Evolutionary conservation across 495 filamentous ascomycete species (phyloP), one percentile per base, ranked within the genome.

Genomic region (Aspergillus egyptiacus): DNA sequence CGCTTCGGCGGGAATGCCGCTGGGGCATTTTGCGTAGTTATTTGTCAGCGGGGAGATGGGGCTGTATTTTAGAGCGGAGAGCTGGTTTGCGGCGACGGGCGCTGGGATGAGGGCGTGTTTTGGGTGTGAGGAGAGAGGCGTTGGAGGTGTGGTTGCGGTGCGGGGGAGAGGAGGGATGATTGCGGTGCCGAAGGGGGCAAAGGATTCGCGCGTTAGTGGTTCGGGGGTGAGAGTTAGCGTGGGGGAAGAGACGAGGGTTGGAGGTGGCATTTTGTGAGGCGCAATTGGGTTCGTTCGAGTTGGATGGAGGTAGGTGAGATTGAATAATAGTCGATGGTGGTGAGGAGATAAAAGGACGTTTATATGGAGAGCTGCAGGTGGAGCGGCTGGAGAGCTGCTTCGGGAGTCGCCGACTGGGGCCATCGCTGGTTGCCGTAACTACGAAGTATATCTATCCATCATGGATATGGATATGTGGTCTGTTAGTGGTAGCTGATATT

Each of bases 181-280:
- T 11, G 90, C 88, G 38, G 84, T 81, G 59, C 93, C 93, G 66
- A 96, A 98, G 47, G 77, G 76, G 9, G 83, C 71, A 70, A 96
- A 98, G 56, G 77, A 61, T 8, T 66, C 59, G 35, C 75, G 71
- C 6, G 80, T 83, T 47, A 95, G 80, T 17, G 83, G 80, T 42
- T 72, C 68, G 6, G 79, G 74, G 19, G 64, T 56, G 52, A 85
- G 48, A 9, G 58, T 64, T 33, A 64, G 27, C 14, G 62, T 51
- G 17, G 63, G 66, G 13, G 55, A 57, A 47, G 63, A 52, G 45
- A 61, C 49, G 51, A 71, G 68, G 33, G 54, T 68, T 44, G 66
- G 64, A n/a, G 59, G 45, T 6, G 57, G 23, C 51, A 59, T 59
- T 33, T 48, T 46, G n/a, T n/a, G n/a, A n/a, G n/a, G n/a, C n/a